phyloP scores from a whole-genome alignment of 306 rosid species.

The Ochetophila trinervis region DNA sequence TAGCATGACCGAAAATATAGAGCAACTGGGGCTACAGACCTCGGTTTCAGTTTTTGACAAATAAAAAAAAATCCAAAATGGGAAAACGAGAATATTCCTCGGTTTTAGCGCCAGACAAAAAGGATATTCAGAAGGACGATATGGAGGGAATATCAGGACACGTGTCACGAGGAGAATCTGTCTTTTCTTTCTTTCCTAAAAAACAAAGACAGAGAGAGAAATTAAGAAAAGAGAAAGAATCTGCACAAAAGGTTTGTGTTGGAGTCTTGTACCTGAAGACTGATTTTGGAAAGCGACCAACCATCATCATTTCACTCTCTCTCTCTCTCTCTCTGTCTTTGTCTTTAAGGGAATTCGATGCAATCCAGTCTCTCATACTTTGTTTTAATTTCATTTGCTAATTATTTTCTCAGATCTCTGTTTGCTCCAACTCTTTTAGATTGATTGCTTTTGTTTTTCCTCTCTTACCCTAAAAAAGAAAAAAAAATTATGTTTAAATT shows the following conservation, averaged over 20 bases:
- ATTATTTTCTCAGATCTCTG: background rate
- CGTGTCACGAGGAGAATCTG: conserved; percentile 53
- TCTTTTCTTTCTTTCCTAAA: conserved; percentile 7
- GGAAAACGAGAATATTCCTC: conserved; percentile 60
- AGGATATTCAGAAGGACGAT: conserved; percentile 84
- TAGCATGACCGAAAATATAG: background rate
- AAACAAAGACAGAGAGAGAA: background rate
- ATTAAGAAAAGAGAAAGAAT: conserved; percentile 37
- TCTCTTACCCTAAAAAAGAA: no score
- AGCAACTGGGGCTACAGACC: background rate
- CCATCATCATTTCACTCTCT: conserved; percentile 45
- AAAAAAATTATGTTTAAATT: conserved; percentile 23
- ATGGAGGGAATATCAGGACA: conserved; percentile 50
- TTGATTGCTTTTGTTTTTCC: no score
- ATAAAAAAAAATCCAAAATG: conserved; percentile 9
- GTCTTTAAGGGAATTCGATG: conserved; percentile 71
- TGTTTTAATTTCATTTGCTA: background rate
- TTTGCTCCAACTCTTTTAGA: no score
- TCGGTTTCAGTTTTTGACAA: conserved; percentile 21
- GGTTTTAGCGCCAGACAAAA: conserved; percentile 52
- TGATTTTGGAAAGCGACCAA: conserved; percentile 68
- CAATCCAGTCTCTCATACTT: conserved; percentile 22
- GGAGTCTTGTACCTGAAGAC: conserved; percentile 75
- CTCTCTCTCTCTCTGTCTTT: conserved; percentile 1
- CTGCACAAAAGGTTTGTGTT: conserved; percentile 70